These are phyloP conservation scores for Eucalyptus pauciflora DNA, from an alignment of 345 rosid species.

Conservation along the genomic window DNA sequence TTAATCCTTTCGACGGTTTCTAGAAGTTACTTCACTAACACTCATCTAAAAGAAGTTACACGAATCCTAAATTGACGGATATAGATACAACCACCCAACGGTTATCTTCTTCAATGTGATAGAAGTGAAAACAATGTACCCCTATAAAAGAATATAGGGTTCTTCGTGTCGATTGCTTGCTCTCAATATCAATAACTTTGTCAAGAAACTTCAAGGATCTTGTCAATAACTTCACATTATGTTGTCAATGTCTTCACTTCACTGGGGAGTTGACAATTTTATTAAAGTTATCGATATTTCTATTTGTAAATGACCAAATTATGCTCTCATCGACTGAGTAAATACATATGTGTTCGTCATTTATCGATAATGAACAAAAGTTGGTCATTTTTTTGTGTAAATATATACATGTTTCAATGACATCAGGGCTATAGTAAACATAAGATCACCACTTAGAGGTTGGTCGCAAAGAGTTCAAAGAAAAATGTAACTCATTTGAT, in stretches of 20 bases:
- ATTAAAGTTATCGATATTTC: too few relatives aligned
- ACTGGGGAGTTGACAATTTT: accelerated
- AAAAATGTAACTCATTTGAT: neutral
- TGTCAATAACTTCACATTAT: neutral
- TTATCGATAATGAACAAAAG: neutral
- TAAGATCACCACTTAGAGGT: neutral
- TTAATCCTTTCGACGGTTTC: neutral
- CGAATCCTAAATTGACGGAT: neutral
- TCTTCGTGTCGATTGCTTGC: accelerated
- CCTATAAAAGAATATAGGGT: neutral
- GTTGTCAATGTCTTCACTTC: neutral
- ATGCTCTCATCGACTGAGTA: neutral
- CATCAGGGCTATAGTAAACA: neutral
- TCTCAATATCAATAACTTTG: neutral
- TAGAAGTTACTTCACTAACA: neutral
- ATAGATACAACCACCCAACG: neutral
- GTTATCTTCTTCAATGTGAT: too few relatives aligned
- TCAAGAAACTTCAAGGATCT: neutral
- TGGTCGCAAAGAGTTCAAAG: neutral
- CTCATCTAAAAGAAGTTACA: too few relatives aligned
- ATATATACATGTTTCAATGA: neutral
- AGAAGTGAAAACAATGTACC: neutral
- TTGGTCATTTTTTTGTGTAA: neutral
- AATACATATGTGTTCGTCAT: neutral
- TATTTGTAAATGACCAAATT: neutral